Conservation (phyloP, 2,329 filamentous ascomycete species). For the Grosmannia serpens region DNA sequence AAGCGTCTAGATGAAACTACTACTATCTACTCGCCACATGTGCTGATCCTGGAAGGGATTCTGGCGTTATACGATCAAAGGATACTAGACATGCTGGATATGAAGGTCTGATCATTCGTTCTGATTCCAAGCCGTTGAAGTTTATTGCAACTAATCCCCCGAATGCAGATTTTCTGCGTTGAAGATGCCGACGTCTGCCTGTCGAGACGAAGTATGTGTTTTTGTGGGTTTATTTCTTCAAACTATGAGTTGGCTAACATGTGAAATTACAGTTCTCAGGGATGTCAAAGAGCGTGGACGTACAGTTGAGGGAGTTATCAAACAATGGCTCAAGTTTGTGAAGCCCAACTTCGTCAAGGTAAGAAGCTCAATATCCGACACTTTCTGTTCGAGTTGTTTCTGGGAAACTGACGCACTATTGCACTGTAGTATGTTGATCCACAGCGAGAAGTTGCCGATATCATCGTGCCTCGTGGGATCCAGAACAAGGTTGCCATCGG, state of each 20-base stretch:
- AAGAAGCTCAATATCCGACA: constrained; percentile 4
- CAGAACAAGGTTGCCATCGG: constrained; percentile 88
- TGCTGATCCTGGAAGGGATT: constrained; percentile 90
- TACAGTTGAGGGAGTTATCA: constrained; percentile 90
- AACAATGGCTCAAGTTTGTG: constrained; percentile 94
- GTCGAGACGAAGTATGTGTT: constrained; percentile 62
- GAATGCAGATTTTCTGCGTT: constrained; percentile 80
- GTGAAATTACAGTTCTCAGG: constrained; percentile 50
- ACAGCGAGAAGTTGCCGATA: constrained; percentile 81
- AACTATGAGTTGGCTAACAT: not conserved
- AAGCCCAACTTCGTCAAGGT: constrained; percentile 90
- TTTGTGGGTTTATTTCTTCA: constrained; percentile 2
- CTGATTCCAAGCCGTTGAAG: not conserved
- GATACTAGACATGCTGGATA: constrained; percentile 76
- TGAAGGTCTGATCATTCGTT: constrained; percentile 50
- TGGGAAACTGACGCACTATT: not conserved
- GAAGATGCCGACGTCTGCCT: constrained; percentile 91
- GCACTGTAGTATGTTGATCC: constrained; percentile 64
- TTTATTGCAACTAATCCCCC: not conserved
- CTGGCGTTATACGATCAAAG: constrained; percentile 85
- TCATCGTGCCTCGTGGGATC: constrained; percentile 89
- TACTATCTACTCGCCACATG: constrained; percentile 90
- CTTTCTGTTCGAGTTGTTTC: not conserved
- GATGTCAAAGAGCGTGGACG: constrained; percentile 83
- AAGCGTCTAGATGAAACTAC: constrained; percentile 68